Base-by-base conservation (phyloP, 2,329 filamentous ascomycete species). In the Stagonosporopsis chrysanthemi region DNA sequence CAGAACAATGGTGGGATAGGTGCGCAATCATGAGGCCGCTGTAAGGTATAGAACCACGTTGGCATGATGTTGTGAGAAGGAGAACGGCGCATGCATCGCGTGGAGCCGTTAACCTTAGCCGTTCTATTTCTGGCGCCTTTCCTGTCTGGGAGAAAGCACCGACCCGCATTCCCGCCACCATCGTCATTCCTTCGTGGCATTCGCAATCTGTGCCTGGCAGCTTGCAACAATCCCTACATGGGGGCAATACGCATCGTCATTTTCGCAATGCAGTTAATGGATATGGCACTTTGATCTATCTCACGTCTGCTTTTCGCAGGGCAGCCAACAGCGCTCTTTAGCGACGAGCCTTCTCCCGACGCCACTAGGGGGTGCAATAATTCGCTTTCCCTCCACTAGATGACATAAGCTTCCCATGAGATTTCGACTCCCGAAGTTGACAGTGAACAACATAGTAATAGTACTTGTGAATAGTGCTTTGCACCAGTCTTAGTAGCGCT, bases 131-230 rank as follows among this genome's bases (percentile, higher is more conserved):
- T n/a, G 11, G 24, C 40, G 19, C 36, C 36, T 39, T 39, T 6
- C 54, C 38, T 15, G 1, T 47, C 31, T 24, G 22, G 31, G 54
- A 22, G 26, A 31, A 23, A 14, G 11, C 12, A 11, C 38, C 44
- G 49, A 52, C 43, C 48, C 38, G 49, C 48, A 48, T 39, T 9
- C 26, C 38, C 31, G 29, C 11, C 11, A 4, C 38, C 35, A 12
- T 39, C 54, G 48, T 57, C 54, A 57, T 28, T 48, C 15, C 24
- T 24, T 24, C 22, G 33, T 26, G 26, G 29, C 29, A 31, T 4
- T 31, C 29, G 29, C 29, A 12, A 31, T 29, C 41, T 39, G 26
- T 57, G 31, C 48, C 43, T 51, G 53, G 46, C 36, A 57, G 48
- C 42, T 42, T 52, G 47, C 38, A 35, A 43, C 15, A 28, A 52